These are phyloP conservation scores for Microcera coccophila DNA, from an alignment of 2,329 filamentous ascomycete species.

Conservation along the genomic window DNA sequence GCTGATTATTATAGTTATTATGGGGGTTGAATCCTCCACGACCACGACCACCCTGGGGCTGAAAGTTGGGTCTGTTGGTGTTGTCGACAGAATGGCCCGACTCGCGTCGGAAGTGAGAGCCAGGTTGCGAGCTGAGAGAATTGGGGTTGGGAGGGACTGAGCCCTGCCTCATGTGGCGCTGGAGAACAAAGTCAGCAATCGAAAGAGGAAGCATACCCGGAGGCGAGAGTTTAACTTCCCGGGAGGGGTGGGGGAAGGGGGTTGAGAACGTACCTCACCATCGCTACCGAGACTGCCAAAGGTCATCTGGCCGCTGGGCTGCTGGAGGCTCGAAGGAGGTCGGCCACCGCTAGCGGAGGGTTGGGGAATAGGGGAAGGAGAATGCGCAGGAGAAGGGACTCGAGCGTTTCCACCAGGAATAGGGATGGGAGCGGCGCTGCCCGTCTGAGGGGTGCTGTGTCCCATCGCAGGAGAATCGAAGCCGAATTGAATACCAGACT, in stretches of 20 bases:
- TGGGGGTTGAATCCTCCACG: conserved; percentile 46
- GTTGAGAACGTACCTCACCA: conserved; percentile 63
- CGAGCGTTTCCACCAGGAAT: conserved; percentile 64
- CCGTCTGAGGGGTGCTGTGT: conserved; percentile 62
- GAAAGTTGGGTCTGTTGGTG: conserved; percentile 50
- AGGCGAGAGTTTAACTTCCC: neutral
- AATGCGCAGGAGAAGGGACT: conserved; percentile 78
- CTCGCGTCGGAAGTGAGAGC: conserved; percentile 73
- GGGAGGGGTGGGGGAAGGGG: conserved; percentile 9
- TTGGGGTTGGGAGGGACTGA: conserved; percentile 60
- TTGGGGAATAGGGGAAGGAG: conserved; percentile 89
- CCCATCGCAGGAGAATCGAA: conserved; percentile 67
- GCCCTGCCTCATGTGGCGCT: conserved; percentile 67
- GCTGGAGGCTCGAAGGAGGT: conserved; percentile 71
- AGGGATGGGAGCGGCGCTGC: conserved; percentile 53
- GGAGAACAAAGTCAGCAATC: conserved; percentile 23
- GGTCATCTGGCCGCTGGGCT: conserved; percentile 63
- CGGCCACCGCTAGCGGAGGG: conserved; percentile 79
- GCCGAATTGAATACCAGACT: conserved; percentile 74
- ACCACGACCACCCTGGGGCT: conserved; percentile 47
- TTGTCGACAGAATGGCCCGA: conserved; percentile 76
- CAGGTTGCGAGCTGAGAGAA: conserved; percentile 60
- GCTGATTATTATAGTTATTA: conserved; percentile 40
- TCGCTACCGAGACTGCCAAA: conserved; percentile 84
- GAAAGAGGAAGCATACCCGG: neutral